Base-by-base conservation (phyloP, 139 green algal species). In the Ulvella scutata region DNA sequence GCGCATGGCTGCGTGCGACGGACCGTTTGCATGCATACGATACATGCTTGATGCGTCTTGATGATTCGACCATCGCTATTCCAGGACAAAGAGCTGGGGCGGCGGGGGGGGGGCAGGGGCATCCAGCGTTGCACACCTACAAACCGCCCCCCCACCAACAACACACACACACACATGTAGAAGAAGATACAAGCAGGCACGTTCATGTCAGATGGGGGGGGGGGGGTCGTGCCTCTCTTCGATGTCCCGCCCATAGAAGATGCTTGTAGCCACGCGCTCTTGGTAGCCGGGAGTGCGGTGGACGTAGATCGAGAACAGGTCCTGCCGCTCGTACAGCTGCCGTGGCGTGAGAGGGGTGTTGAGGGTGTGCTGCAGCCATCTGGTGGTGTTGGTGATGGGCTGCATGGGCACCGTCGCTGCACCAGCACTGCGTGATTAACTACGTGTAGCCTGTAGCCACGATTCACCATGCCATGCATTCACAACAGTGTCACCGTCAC, bases 241-340 rank as follows among this genome's bases (percentile, higher is more conserved):
- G 51, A 67, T 67, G 13, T 67, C 51, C 7, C 51, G 51, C n/a
- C 51, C 51, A 26, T 26, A 67, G 51, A 67, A 67, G 51, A 67
- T 67, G 51, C 51, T 67, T 1, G 40, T 2, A 6, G 51, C 51
- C 0, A 7, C 51, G n/a, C n/a, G n/a, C n/a, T n/a, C n/a, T n/a
- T n/a, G n/a, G n/a, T n/a, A n/a, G n/a, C n/a, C n/a, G 31, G 51
- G 13, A 0, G 13, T 13, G 51, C 51, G 51, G 51, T 67, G 51
- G 13, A 67, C 51, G 51, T 67, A 67, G 51, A 67, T 67, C 9
- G 51, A 67, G 51, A 67, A 67, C n/a, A 67, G 51, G 51, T 23
- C 9, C 51, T 67, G 51, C 51, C 4, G 0, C 20, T 26, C 51
- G 20, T 67, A 67, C 51, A 67, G 51, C 51, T 67, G 13, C 51